These are phyloP conservation scores for Clarireedia paspali DNA, from an alignment of 2,329 filamentous ascomycete genomes.

Conservation along the genomic window DNA sequence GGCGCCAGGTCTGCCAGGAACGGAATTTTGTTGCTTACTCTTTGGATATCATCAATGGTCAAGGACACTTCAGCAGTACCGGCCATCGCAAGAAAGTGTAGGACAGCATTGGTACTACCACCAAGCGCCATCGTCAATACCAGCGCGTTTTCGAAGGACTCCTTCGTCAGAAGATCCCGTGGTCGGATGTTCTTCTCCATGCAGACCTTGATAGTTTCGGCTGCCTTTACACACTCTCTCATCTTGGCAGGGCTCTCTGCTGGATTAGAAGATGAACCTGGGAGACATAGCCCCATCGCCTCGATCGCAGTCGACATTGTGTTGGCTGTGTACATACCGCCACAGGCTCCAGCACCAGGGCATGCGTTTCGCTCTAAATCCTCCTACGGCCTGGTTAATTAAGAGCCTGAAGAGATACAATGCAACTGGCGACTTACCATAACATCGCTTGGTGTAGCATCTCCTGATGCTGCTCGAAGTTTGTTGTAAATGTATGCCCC, in stretches of 20 bases:
- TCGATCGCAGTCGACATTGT: conserved; percentile 69
- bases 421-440: conserved; percentile 35
- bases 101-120: conserved; percentile 62
- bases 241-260: conserved; percentile 62
- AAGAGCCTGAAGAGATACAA: not conserved
- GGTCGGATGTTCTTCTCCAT: conserved; percentile 64
- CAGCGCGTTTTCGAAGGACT: conserved; percentile 63
- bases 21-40: conserved; percentile 61
- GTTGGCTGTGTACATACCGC: conserved; percentile 73
- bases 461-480: conserved; percentile 61
- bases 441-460: conserved; percentile 64
- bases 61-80: conserved; percentile 54
- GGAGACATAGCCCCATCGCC: conserved; percentile 61
- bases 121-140: conserved; percentile 69
- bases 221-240: conserved; percentile 62
- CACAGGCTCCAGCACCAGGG: conserved; percentile 61
- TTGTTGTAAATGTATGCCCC: conserved; percentile 75
- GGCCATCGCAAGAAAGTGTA: conserved; percentile 68
- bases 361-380: conserved; percentile 67
- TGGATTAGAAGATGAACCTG: conserved; percentile 62
- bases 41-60: conserved; percentile 45
- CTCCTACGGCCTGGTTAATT: conserved; percentile 30
- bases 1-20: conserved; percentile 69
- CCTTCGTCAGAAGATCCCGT: conserved; percentile 59
- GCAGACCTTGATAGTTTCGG: conserved; percentile 59